A percentile compares a stretch with the other conserved stretches of the same genome.
Conservation (phyloP, 2,329 filamentous ascomycete species). For the Scytalidium lignicola region DNA sequence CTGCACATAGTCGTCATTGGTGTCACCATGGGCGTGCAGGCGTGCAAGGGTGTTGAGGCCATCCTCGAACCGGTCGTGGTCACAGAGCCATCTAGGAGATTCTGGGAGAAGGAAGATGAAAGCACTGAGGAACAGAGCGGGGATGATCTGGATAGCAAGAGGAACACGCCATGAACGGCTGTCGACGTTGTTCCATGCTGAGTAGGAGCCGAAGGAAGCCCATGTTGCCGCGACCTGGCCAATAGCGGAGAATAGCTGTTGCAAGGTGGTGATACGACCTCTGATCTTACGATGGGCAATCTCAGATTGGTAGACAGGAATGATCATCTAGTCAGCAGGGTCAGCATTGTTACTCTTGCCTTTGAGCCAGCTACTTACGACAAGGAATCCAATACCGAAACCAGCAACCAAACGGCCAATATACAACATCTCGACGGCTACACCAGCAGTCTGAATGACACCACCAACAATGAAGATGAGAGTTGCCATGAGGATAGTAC, state of each 20-base stretch:
- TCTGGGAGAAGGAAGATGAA: slow-evolving; percentile 70
- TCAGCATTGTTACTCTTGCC: not conserved
- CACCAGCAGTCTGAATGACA: slow-evolving; percentile 63
- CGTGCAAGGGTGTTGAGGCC: slow-evolving; percentile 62
- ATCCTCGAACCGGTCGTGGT: slow-evolving; percentile 55
- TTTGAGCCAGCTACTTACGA: slow-evolving; percentile 1
- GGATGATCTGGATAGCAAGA: slow-evolving; percentile 66
- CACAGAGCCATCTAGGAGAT: slow-evolving; percentile 66
- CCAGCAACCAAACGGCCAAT: slow-evolving; percentile 63
- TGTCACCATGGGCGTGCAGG: slow-evolving; percentile 64
- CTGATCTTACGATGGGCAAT: slow-evolving; percentile 70
- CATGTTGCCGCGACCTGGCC: slow-evolving; percentile 59
- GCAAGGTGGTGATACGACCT: slow-evolving; percentile 64
- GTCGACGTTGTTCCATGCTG: slow-evolving; percentile 18
- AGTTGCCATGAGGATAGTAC: slow-evolving; percentile 63
- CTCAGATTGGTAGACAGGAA: slow-evolving; percentile 68
- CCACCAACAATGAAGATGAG: slow-evolving; percentile 67
- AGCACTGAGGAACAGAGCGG: slow-evolving; percentile 56
- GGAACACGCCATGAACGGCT: slow-evolving; percentile 47
- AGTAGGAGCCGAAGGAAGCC: slow-evolving; percentile 12
- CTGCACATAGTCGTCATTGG: slow-evolving; percentile 62
- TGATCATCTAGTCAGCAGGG: slow-evolving; percentile 22
- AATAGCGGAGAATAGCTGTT: slow-evolving; percentile 76
- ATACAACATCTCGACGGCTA: slow-evolving; percentile 54
- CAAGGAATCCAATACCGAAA: slow-evolving; percentile 42